phyloP scores from a whole-genome alignment of 345 rosid species.

The Salix brachista region DNA sequence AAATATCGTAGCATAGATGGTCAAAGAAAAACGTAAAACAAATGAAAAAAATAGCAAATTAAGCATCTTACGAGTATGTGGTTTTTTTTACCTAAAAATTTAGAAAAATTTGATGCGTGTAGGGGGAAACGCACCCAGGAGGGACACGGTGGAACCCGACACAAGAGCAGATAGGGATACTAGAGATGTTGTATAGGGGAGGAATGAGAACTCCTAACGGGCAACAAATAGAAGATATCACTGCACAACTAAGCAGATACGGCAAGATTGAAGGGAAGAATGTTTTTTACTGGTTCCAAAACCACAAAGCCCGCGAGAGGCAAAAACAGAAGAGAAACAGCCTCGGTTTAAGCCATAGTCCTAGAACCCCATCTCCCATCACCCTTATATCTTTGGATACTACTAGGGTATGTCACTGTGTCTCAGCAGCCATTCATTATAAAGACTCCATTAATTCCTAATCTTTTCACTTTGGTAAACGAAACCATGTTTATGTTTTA shows the following conservation, averaged over 20 bases:
- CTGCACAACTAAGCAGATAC: slow-evolving; percentile 63
- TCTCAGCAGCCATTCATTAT: neutral
- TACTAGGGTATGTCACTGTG: slow-evolving; percentile 42
- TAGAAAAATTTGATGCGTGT: neutral
- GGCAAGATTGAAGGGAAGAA: slow-evolving; percentile 98
- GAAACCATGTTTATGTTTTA: neutral
- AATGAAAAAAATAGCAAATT: neutral
- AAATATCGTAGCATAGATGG: neutral
- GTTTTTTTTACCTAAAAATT: neutral
- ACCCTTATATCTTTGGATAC: slow-evolving; percentile 42
- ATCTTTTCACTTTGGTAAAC: neutral
- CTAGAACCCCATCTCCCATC: slow-evolving; percentile 33
- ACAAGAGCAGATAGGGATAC: slow-evolving; percentile 90
- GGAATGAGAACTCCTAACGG: slow-evolving; percentile 96
- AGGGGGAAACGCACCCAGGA: slow-evolving; percentile 91
- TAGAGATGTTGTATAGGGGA: slow-evolving; percentile 80
- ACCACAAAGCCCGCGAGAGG: slow-evolving; percentile 98
- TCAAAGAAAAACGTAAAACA: neutral
- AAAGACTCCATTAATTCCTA: neutral
- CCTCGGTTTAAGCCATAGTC: slow-evolving; percentile 49
- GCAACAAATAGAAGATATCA: slow-evolving; percentile 89
- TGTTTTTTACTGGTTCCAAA: slow-evolving; percentile 98
- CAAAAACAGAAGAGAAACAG: slow-evolving; percentile 88
- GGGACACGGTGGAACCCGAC: slow-evolving; percentile 99
- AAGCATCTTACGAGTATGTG: neutral